Evolutionary conservation across 139 green algal species (phyloP).

Genomic region (Auxenochlorella protothecoides): DNA sequence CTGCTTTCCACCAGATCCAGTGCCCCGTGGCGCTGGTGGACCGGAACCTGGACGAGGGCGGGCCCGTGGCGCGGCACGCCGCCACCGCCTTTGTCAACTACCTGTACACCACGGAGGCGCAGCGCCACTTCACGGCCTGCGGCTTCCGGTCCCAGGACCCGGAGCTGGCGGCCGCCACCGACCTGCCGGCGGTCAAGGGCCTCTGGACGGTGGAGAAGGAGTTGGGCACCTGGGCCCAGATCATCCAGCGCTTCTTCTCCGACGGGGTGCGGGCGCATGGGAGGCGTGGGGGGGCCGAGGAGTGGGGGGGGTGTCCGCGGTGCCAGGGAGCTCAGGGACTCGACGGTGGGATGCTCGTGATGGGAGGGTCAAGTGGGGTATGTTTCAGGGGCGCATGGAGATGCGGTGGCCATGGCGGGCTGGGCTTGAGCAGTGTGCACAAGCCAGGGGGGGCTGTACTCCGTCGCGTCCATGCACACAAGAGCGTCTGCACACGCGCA

Average conservation of each 20-base stretch:
- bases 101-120: slow-evolving; percentile 54
- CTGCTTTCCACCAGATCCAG: slow-evolving; percentile 38
- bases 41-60: slow-evolving; percentile 19
- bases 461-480: no score
- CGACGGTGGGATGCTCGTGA: background rate
- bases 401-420: no score
- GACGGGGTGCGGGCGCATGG: slow-evolving; percentile 10
- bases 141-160: slow-evolving; percentile 46
- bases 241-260: slow-evolving; percentile 59
- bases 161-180: slow-evolving; percentile 10
- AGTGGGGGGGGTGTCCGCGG: no score
- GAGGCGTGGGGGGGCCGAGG: background rate
- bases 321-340: no score
- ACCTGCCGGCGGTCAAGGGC: slow-evolving; percentile 28
- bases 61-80: slow-evolving; percentile 29
- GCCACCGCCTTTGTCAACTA: slow-evolving; percentile 59
- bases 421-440: no score
- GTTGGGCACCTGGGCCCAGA: slow-evolving; percentile 50
- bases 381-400: no score
- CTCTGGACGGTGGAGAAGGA: slow-evolving; percentile 62
- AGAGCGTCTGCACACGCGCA: no score
- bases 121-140: slow-evolving; percentile 57
- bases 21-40: slow-evolving; percentile 40
- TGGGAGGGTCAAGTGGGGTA: background rate
- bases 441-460: no score